Evolutionary conservation across 2,329 filamentous ascomycete species (phyloP).

Genomic region (Diplodia corticola): DNA sequence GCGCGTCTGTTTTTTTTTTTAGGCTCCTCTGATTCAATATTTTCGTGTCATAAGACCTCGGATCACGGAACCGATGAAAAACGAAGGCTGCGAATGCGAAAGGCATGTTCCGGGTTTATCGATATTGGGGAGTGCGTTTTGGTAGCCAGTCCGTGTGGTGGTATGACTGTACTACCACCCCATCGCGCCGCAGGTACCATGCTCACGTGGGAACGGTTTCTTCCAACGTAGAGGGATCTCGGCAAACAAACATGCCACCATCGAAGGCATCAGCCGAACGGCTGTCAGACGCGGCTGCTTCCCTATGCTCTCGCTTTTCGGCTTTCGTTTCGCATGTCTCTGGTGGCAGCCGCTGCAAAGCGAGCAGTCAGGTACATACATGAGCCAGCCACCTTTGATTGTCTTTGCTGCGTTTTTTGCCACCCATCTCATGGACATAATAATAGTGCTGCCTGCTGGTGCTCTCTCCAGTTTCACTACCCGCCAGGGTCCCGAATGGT

Average conservation of each 20-base stretch:
- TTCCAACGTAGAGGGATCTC: not conserved
- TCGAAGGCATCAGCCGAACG: not conserved
- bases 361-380: not conserved
- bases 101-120: not conserved
- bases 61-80: not conserved
- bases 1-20: not conserved
- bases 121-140: no score
- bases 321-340: not conserved
- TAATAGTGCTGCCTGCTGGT: not conserved
- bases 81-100: no score
- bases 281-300: not conserved
- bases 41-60: constrained; percentile 2
- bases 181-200: not conserved
- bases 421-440: no score
- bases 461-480: not conserved
- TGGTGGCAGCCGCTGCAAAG: no score
- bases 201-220: not conserved
- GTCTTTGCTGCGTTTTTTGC: no score
- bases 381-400: no score
- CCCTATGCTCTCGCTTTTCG: not conserved
- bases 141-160: not conserved
- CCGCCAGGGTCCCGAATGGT: not conserved
- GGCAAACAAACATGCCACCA: not conserved
- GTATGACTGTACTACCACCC: not conserved
- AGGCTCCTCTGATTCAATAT: not conserved